These are phyloP conservation scores for Aquanectria penicillioides DNA, from an alignment of 2,329 filamentous ascomycete species.

Conservation along the genomic window DNA sequence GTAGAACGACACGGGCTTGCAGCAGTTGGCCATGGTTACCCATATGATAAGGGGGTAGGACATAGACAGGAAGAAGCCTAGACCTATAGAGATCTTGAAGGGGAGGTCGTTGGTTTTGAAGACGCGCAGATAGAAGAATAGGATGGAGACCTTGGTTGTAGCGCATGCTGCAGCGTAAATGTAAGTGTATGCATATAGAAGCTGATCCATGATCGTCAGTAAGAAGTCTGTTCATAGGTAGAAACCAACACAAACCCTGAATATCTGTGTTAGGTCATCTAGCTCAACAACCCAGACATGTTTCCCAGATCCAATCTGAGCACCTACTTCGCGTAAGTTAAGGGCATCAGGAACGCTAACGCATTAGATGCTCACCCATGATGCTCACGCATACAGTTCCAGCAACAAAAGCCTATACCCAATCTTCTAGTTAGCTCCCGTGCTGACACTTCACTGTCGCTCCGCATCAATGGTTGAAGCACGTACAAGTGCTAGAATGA, in stretches of 20 bases:
- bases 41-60: conserved; percentile 21
- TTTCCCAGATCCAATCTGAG: conserved; percentile 11
- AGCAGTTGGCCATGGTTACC: conserved; percentile 20
- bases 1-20: conserved; percentile 10
- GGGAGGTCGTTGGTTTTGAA: not conserved
- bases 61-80: conserved; percentile 21
- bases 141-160: conserved; percentile 24
- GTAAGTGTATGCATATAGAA: conserved; percentile 17
- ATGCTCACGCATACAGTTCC: conserved; percentile 17
- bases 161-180: conserved; percentile 13
- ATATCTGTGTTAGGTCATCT: conserved; percentile 2
- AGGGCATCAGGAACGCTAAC: not conserved
- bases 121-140: conserved; percentile 25
- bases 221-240: too few species aligned
- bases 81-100: not conserved
- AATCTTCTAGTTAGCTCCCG: not conserved
- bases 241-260: conserved; percentile 3
- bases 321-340: conserved; percentile 4
- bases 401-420: not conserved
- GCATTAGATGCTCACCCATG: not conserved
- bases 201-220: not conserved
- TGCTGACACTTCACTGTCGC: too few species aligned
- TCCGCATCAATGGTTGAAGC: not conserved
- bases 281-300: conserved; percentile 21
- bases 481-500: conserved; percentile 12